A percentile compares a stretch with the other conserved stretches of the same genome.
Evolutionary conservation across 1,284 basidiomycete genomes (phyloP).

Genomic region (Pyrrhoderma lamaoense): DNA sequence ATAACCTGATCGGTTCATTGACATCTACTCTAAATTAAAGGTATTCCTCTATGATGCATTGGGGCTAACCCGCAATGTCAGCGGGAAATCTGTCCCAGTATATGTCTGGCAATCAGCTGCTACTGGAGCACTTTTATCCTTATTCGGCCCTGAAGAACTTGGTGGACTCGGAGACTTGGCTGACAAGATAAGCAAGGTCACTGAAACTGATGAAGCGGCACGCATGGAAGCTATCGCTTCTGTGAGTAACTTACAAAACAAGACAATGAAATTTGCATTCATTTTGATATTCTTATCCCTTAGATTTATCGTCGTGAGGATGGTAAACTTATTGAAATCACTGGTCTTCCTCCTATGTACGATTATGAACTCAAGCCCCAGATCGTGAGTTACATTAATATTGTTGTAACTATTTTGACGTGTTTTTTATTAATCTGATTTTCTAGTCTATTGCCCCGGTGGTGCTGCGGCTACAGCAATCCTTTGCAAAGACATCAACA

Average conservation of each 20-base stretch:
- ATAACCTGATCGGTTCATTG: no score
- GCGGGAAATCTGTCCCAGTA: slow-evolving; percentile 1
- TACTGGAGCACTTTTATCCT: background rate
- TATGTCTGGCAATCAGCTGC: slow-evolving; percentile 5
- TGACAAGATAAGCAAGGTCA: background rate
- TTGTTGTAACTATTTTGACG: background rate
- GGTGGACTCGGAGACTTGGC: slow-evolving; percentile 11
- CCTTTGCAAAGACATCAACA: background rate
- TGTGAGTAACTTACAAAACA: background rate
- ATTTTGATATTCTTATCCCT: background rate
- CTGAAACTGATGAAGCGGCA: background rate
- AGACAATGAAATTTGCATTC: background rate
- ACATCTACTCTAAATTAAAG: background rate
- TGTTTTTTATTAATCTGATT: background rate
- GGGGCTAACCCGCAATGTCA: background rate
- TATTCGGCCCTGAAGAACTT: slow-evolving; percentile 7
- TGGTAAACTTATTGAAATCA: slow-evolving; percentile 4
- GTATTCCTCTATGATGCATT: slow-evolving; percentile 5
- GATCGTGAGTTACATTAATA: background rate
- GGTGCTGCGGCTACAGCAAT: no score
- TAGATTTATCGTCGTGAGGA: slow-evolving; percentile 5
- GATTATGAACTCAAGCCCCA: slow-evolving; percentile 12
- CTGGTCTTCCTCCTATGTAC: slow-evolving; percentile 14
- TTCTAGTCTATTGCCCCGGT: no score
- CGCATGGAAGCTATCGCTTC: background rate